Conservation (phyloP, 176 grass and related monocot genomes). For the Aegilops umbellulata region DNA sequence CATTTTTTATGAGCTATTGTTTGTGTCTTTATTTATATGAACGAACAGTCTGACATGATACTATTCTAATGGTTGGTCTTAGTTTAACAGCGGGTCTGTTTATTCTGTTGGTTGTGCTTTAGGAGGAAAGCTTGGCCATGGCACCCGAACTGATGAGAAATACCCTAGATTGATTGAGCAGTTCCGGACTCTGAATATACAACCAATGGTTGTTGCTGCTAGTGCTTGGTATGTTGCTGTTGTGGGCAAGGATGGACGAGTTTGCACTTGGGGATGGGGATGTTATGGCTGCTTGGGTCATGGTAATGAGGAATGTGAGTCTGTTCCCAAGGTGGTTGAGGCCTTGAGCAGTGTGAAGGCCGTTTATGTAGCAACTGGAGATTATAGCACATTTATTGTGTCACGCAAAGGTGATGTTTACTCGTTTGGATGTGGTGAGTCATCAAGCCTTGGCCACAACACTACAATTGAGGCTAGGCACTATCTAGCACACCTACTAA, state of each 20-base stretch:
- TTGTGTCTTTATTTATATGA: not conserved
- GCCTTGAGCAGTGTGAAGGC: constrained; percentile 64
- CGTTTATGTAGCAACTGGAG: constrained; percentile 76
- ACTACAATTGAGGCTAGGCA: constrained; percentile 53
- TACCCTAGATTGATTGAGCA: constrained; percentile 82
- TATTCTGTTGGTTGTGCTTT: constrained; percentile 94
- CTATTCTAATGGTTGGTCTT: constrained; percentile 1
- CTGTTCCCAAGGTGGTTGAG: constrained; percentile 80
- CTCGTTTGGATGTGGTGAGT: constrained; percentile 88
- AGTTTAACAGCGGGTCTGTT: constrained; percentile 60
- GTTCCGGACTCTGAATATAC: constrained; percentile 71
- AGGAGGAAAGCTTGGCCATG: constrained; percentile 90
- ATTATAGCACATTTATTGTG: constrained; percentile 92
- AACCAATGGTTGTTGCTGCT: constrained; percentile 79
- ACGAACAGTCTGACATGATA: not conserved
- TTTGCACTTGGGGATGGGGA: constrained; percentile 98
- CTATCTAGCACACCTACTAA: constrained; percentile 3
- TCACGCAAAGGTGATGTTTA: constrained; percentile 78
- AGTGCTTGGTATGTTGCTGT: constrained; percentile 93
- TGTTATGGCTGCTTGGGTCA: constrained; percentile 94
- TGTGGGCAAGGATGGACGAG: constrained; percentile 77
- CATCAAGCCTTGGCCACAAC: constrained; percentile 82
- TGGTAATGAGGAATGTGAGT: constrained; percentile 91
- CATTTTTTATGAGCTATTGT: not conserved
- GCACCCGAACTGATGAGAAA: constrained; percentile 77